Evolutionary conservation across 2,329 filamentous ascomycete genomes (phyloP).

Genomic region (Botrytis sinoallii): DNA sequence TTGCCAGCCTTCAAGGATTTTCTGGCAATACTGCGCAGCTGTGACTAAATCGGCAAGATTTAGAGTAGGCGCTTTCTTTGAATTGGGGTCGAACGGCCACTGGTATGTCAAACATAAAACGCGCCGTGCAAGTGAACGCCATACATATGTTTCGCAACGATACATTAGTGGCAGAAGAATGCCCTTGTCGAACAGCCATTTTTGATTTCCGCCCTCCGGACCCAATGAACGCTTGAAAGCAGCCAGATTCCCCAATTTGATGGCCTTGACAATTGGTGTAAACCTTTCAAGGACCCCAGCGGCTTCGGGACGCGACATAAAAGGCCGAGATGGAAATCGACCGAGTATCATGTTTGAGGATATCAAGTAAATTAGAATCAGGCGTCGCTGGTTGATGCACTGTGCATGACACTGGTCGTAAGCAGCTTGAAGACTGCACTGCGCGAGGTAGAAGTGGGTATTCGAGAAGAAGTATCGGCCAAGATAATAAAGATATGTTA

Average conservation of each 20-base stretch:
- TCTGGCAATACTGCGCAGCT: slow-evolving; percentile 64
- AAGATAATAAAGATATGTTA: slow-evolving; percentile 92
- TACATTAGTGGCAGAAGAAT: slow-evolving; percentile 73
- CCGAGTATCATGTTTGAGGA: slow-evolving; percentile 80
- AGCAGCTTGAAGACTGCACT: slow-evolving; percentile 71
- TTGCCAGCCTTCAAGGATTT: slow-evolving; percentile 56
- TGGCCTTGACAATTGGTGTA: slow-evolving; percentile 66
- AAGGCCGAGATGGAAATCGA: slow-evolving; percentile 66
- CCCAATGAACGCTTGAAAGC: slow-evolving; percentile 69
- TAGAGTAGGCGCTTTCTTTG: slow-evolving; percentile 68
- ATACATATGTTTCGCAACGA: slow-evolving; percentile 76
- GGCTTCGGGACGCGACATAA: slow-evolving; percentile 71
- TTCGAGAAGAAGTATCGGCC: slow-evolving; percentile 86
- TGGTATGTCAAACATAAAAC: slow-evolving; percentile 76
- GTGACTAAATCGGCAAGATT: slow-evolving; percentile 66
- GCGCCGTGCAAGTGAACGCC: slow-evolving; percentile 76
- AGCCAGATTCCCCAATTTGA: slow-evolving; percentile 71
- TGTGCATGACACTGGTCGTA: slow-evolving; percentile 75
- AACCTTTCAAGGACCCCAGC: slow-evolving; percentile 63
- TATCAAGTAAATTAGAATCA: slow-evolving; percentile 81
- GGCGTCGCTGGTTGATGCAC: slow-evolving; percentile 69
- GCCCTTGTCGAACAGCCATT: slow-evolving; percentile 74
- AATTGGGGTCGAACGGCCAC: slow-evolving; percentile 56
- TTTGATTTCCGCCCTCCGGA: slow-evolving; percentile 49
- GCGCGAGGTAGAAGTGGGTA: slow-evolving; percentile 75